Conservation (phyloP, 2,329 filamentous ascomycete genomes). For the Xylariaceae sp. region DNA sequence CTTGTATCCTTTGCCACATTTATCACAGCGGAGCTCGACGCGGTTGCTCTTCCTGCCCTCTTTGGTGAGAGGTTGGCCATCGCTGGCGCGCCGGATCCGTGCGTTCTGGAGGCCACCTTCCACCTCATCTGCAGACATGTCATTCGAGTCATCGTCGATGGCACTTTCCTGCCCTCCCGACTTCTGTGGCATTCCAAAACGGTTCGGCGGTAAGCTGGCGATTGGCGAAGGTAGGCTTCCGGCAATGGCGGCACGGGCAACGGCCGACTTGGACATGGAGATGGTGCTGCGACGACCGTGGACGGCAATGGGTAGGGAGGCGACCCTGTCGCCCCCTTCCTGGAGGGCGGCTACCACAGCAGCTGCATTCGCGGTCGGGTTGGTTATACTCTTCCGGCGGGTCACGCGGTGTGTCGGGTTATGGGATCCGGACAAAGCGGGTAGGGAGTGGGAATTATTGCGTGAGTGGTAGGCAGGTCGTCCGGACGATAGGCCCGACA, state of each 20-base stretch:
- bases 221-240: constrained; percentile 60
- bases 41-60: constrained; percentile 73
- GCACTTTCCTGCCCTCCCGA: constrained; percentile 52
- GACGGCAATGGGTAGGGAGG: constrained; percentile 53
- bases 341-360: constrained; percentile 69
- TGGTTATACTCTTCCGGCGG: constrained; percentile 89
- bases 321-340: constrained; percentile 55
- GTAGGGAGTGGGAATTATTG: constrained; percentile 74
- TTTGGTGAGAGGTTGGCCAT: constrained; percentile 77
- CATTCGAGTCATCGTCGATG: constrained; percentile 62
- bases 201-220: constrained; percentile 60
- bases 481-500: constrained; percentile 51
- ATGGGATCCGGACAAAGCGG: constrained; percentile 68
- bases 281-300: constrained; percentile 60
- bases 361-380: constrained; percentile 64
- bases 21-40: constrained; percentile 89
- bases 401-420: constrained; percentile 81
- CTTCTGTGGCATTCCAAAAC: constrained; percentile 46
- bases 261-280: constrained; percentile 64
- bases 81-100: constrained; percentile 64
- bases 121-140: constrained; percentile 52
- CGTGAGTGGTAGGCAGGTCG: constrained; percentile 61
- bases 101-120: constrained; percentile 43
- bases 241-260: constrained; percentile 46
- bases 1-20: constrained; percentile 99